Evolutionary conservation across 23 red algal species (phyloP), one percentile per base, ranked within the genome.

Genomic region (Gracilaria domingensis): DNA sequence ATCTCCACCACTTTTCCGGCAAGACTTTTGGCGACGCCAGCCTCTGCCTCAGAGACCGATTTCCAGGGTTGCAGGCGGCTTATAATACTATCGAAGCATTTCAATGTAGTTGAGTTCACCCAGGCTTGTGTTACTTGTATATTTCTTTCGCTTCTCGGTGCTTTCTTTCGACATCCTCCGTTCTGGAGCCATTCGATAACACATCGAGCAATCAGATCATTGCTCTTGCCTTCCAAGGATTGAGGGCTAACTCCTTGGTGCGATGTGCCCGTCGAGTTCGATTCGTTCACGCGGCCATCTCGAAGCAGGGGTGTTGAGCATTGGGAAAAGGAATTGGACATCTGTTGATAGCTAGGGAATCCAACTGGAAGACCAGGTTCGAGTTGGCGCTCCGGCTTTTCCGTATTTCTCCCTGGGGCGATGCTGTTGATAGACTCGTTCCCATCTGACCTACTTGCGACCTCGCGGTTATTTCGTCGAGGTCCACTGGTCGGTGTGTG

Each of bases 101-200:
- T 48, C 39, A 77, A 18, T 40, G 39, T 49, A 8, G 72, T 77
- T 5, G n/a, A 13, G 2, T 30, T 25, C 20, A 77, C 72, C 72
- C 72, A 77, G 14, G 26, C 40, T 50, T 77, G 72, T 2, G 72
- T 0, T 30, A 77, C 72, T 39, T 21, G 72, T 28, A 77, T 17
- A 25, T 48, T 23, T 50, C 72, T 45, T 50, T 77, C 72, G 20
- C 26, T 77, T 28, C 50, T 77, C 5, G 72, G 72, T 0, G 72
- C 72, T 51, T 33, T 48, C 42, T 50, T 77, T 77, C 72, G 72
- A 77, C 72, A 77, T 30, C 30, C 42, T 4, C 72, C 72, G 20
- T 28, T 50, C 36, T 77, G 72, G 0, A 77, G 34, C 72, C 72
- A 77, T 5, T 77, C 40, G 25, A 50, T 20, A 1, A 77, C 72